Base-by-base conservation (phyloP, 2,329 filamentous ascomycete genomes). In the Scedosporium apiospermum region DNA sequence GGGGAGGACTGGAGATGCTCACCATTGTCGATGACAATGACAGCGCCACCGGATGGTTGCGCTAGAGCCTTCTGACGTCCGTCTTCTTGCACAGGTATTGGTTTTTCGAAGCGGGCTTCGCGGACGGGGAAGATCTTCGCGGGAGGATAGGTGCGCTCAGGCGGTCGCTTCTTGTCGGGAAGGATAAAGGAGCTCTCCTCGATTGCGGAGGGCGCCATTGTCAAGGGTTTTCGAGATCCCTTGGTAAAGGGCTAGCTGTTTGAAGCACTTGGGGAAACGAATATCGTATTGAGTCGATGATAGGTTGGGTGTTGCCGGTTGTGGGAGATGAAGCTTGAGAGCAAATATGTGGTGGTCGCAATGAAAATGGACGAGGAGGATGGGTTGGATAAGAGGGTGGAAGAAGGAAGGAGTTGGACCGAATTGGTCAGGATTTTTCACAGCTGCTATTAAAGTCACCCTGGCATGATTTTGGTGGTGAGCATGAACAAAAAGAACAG, bases 11-110 rank as follows among this genome's bases (percentile, higher is more conserved):
- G 23, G 42, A 6, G n/a, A 57, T 49, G 57, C 76, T 65, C 77
- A 96, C 93, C 95, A 88, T 97, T 97, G 78, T 99, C 95, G 71
- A 99, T 98, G 65, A 99, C 90, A 70, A 99, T 97, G 60, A 92
- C 91, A 60, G 87, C 89, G 57, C 79, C 77, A 63, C 78, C 81
- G 16, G 80, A 74, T 21, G 82, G 76, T 23, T 71, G 73, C 63
- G 83, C 76, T 60, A 83, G 81, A 64, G 90, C 93, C 67, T 83
- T 81, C 69, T 84, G 81, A 71, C 89, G 92, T 58, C 89, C 90
- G 69, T 93, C 88, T 7, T 80, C 77, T 68, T 84, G 78, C 1
- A 81, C 75, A 34, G 79, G 74, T 44, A 82, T 75, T 62, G 76
- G 80, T 64, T 80, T 80, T 65, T 86, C 83, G 69, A 87, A 88